Conservation (phyloP, 1,284 basidiomycete species). For the Tilletia walkeri region DNA sequence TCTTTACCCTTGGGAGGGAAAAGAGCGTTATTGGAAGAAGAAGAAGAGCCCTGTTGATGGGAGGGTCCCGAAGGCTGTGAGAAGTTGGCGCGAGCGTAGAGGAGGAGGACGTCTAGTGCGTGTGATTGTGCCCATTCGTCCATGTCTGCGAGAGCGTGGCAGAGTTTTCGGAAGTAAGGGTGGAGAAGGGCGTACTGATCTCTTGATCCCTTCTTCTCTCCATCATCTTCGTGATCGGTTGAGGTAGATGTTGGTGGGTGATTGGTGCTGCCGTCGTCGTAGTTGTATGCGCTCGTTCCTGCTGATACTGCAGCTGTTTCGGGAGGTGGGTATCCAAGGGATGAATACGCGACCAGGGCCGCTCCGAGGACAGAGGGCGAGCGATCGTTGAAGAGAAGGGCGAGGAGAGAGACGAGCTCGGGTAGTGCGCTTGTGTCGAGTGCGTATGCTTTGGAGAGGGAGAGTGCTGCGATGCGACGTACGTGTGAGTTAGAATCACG, state of each 20-base stretch:
- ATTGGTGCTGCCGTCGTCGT: constrained; percentile 4
- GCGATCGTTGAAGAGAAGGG: constrained; percentile 73
- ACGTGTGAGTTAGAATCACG: constrained; percentile 90
- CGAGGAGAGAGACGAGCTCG: constrained; percentile 71
- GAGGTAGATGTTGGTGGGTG: background rate
- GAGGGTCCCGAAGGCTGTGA: background rate
- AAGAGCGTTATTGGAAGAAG: background rate
- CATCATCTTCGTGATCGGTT: background rate
- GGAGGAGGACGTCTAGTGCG: constrained; percentile 72
- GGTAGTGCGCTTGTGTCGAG: constrained; percentile 68
- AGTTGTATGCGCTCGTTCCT: constrained; percentile 5
- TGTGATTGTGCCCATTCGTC: constrained; percentile 95
- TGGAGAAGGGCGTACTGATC: constrained; percentile 71
- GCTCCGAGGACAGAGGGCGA: constrained; percentile 85
- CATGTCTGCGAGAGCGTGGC: constrained; percentile 77
- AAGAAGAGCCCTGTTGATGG: background rate
- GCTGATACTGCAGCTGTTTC: constrained; percentile 3
- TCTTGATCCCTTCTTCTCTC: background rate
- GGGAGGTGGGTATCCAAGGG: constrained; percentile 11
- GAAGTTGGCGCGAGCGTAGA: constrained; percentile 82
- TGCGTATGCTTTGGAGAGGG: constrained; percentile 73
- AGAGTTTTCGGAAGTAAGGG: constrained; percentile 80
- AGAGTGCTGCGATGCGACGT: constrained; percentile 82
- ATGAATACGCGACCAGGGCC: constrained; percentile 73
- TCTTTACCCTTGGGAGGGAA: background rate